phyloP scores from a whole-genome alignment of 108 stramenopile genomes.

The Nitzschia sp. region DNA sequence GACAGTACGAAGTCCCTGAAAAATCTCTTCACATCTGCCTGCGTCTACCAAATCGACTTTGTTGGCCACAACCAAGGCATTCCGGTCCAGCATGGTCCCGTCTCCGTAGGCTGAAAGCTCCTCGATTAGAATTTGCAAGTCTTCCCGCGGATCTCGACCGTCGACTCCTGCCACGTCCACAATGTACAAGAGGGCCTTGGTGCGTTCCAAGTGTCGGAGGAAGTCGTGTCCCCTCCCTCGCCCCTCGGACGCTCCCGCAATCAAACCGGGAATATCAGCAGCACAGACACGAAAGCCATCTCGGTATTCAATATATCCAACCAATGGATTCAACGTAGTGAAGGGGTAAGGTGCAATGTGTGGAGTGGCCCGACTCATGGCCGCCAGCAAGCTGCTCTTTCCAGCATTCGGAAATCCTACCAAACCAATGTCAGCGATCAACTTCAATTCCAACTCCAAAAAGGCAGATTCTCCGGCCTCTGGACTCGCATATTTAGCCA shows the following conservation, averaged over 20 bases:
- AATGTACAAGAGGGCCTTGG: slow-evolving; percentile 78
- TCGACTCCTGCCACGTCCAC: slow-evolving; percentile 82
- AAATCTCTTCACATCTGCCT: slow-evolving; percentile 43
- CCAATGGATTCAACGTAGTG: slow-evolving; percentile 94
- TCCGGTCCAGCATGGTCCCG: slow-evolving; percentile 65
- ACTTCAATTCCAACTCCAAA: slow-evolving; percentile 92
- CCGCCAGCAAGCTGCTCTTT: slow-evolving; percentile 87
- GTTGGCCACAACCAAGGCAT: slow-evolving; percentile 81
- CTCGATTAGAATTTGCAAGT: slow-evolving; percentile 64
- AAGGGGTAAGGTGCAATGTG: slow-evolving; percentile 97
- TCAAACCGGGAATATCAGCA: slow-evolving; percentile 96
- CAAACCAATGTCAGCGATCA: slow-evolving; percentile 96
- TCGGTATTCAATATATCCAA: slow-evolving; percentile 85
- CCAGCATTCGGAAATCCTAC: slow-evolving; percentile 99
- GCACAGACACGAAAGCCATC: slow-evolving; percentile 83
- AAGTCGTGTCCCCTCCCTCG: slow-evolving; percentile 96
- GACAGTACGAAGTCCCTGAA: slow-evolving; percentile 40
- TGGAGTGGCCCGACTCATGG: slow-evolving; percentile 89
- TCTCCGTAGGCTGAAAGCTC: slow-evolving; percentile 72
- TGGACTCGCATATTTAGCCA: slow-evolving; percentile 48
- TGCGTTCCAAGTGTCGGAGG: slow-evolving; percentile 92
- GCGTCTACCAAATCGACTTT: slow-evolving; percentile 80
- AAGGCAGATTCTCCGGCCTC: slow-evolving; percentile 46
- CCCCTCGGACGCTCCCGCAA: slow-evolving; percentile 93
- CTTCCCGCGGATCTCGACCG: slow-evolving; percentile 67